These are phyloP conservation scores for Ogataea salicorniae DNA, from an alignment of 805 yeast species.

Conservation along the genomic window DNA sequence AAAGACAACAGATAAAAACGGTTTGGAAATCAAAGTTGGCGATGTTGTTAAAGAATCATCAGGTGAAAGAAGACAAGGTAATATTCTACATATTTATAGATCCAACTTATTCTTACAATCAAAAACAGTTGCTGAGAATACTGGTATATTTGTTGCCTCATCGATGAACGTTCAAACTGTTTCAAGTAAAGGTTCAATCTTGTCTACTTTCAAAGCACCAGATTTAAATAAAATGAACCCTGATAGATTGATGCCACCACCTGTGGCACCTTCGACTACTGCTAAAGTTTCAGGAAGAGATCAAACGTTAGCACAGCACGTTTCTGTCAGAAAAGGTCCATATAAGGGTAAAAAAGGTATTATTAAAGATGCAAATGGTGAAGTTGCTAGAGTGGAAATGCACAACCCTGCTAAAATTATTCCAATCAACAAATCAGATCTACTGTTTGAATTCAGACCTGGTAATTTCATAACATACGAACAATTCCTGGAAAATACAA, in stretches of 20 bases:
- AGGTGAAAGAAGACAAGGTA: conserved; percentile 87
- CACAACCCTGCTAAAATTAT: conserved; percentile 89
- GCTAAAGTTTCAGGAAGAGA: conserved; percentile 70
- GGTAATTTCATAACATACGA: conserved; percentile 74
- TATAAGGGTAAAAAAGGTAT: conserved; percentile 94
- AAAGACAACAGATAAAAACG: conserved; percentile 80
- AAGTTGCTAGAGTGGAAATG: conserved; percentile 84
- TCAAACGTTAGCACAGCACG: conserved; percentile 74
- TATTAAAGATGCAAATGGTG: conserved; percentile 89
- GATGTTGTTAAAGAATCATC: conserved; percentile 84
- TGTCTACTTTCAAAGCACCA: conserved; percentile 48
- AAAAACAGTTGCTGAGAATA: conserved; percentile 72
- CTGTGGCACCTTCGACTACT: conserved; percentile 44
- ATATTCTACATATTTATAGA: conserved; percentile 79
- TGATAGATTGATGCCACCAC: conserved; percentile 56
- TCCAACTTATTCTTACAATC: conserved; percentile 75
- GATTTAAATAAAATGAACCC: conserved; percentile 90
- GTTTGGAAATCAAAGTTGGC: conserved; percentile 81
- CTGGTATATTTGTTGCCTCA: conserved; percentile 84
- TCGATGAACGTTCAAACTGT: conserved; percentile 75
- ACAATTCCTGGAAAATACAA: conserved; percentile 52
- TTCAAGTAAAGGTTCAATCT: conserved; percentile 70
- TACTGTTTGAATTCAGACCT: conserved; percentile 63
- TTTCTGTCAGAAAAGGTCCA: conserved; percentile 83
- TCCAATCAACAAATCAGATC: conserved; percentile 72